Conservation (phyloP, 345 rosid species). For the Boechera retrofracta region DNA sequence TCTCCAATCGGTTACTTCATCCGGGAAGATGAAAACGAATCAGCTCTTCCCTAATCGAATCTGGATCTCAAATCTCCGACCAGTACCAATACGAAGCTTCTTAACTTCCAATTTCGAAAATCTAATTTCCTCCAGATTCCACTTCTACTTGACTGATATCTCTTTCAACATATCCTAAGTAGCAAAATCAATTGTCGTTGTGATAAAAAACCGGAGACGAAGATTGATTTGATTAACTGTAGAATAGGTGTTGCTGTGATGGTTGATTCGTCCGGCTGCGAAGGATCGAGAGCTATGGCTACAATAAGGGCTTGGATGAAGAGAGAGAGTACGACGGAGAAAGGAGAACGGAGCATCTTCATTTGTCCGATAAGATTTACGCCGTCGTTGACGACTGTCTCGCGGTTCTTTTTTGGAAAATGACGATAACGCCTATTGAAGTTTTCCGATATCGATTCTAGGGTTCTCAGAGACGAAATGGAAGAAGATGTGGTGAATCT, state of each 20-base stretch:
- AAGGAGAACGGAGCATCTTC: constrained; percentile 20
- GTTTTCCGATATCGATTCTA: not conserved
- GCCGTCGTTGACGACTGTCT: constrained; percentile 41
- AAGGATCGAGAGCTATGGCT: constrained; percentile 41
- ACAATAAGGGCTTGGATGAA: constrained; percentile 34
- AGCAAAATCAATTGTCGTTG: not conserved
- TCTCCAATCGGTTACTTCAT: constrained; percentile 60
- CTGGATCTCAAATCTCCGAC: constrained; percentile 64
- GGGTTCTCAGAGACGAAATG: too few species aligned
- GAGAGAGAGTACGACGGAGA: constrained; percentile 41
- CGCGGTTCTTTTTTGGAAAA: not conserved
- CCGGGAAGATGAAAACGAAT: constrained; percentile 58
- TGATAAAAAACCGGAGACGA: constrained; percentile 10
- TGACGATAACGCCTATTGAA: constrained; percentile 30
- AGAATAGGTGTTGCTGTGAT: constrained; percentile 42
- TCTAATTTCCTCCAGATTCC: constrained; percentile 56
- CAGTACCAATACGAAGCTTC: constrained; percentile 54
- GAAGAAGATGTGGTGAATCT: too few species aligned
- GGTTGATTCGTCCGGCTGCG: constrained; percentile 40
- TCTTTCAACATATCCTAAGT: constrained; percentile 67
- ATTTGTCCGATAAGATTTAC: not conserved
- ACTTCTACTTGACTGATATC: constrained; percentile 58
- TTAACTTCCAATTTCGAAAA: constrained; percentile 52
- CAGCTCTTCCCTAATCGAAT: constrained; percentile 63
- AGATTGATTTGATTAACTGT: constrained; percentile 42